Base-by-base conservation (phyloP, 768 basidiomycete species). In the Amanita exitialis region DNA sequence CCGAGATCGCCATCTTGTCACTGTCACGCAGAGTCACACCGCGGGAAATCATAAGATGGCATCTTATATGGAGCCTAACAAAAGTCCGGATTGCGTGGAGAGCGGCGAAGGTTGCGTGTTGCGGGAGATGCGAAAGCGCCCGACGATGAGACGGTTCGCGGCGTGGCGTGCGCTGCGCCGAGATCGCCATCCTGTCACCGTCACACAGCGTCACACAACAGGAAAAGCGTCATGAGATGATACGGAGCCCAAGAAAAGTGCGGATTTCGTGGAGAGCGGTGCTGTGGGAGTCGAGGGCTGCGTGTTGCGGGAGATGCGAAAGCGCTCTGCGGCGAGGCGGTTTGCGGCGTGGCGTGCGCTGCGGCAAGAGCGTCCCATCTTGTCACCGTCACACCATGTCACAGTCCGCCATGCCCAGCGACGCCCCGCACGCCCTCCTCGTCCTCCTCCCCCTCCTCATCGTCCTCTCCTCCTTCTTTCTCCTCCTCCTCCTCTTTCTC, bases 371-470 rank as follows among this genome's bases (percentile, higher is more conserved):
- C 3, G 18, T 71, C 52, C 36, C 47, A 23, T 9, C 9, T 18
- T 20, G 18, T 25, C 16, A 16, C 28, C 18, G 30, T 15, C 28
- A 16, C 44, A 46, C 44, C 3, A 3, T 3, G 30, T 30, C 30
- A 30, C 49, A 32, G 8, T n/a, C 49, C 36, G n/a, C 28, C 27
- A 51, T 37, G 34, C 32, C 34, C 15, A 36, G n/a, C 48, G 51
- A 49, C 50, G 57, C 59, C 39, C 73, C 74, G 47, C 86, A 90
- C 60, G 78, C 86, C 27, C 80, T 90, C 54, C 78, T 89, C 62
- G 80, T 98, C 61, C 82, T 99, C 53, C 79, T 99, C 5, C 95
- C 95, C 23, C 78, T 99, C 49, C 82, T 98, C 62, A 89, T 97
- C 69, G 86, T 98, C 43, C 78, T 97, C 30, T 86, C 90, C 20